A percentile compares a stretch with the other conserved stretches of the same genome.
Evolutionary conservation across 106 monocot genomes (phyloP).

Genomic region (Dioscorea alata): DNA sequence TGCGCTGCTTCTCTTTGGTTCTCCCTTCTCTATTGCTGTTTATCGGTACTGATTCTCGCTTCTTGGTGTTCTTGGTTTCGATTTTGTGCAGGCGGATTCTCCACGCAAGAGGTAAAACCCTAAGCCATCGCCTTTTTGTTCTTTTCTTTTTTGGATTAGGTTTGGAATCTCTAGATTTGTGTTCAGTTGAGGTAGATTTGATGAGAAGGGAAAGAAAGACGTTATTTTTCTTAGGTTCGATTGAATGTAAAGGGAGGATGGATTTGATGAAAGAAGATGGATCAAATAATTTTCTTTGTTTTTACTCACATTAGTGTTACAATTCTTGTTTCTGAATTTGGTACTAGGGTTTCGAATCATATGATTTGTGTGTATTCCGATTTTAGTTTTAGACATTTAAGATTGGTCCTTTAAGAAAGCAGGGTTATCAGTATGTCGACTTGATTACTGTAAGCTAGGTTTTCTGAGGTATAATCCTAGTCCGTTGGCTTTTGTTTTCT

Average conservation of each 20-base stretch:
- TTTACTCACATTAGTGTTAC: not conserved
- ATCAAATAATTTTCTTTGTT: not conserved
- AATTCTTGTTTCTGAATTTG: not conserved
- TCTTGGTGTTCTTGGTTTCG: not conserved
- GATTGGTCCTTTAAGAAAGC: no score
- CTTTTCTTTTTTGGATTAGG: not conserved
- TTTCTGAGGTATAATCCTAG: not conserved
- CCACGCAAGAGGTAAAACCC: conserved; percentile 10
- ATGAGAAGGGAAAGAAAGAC: not conserved
- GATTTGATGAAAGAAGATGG: not conserved
- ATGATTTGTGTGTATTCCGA: not conserved
- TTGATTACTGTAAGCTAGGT: no score
- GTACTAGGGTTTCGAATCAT: not conserved
- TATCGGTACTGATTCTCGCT: not conserved
- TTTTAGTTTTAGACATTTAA: no score
- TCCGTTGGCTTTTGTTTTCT: not conserved
- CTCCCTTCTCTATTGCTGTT: not conserved
- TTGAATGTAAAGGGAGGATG: not conserved
- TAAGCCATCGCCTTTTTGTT: not conserved
- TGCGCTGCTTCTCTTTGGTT: not conserved
- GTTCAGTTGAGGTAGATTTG: not conserved
- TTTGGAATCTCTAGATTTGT: not conserved
- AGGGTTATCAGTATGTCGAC: no score
- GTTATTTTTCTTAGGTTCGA: not conserved
- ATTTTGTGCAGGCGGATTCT: conserved; percentile 6